phyloP scores from a whole-genome alignment of 2,329 filamentous ascomycete species.

The Rosellinia necatrix region DNA sequence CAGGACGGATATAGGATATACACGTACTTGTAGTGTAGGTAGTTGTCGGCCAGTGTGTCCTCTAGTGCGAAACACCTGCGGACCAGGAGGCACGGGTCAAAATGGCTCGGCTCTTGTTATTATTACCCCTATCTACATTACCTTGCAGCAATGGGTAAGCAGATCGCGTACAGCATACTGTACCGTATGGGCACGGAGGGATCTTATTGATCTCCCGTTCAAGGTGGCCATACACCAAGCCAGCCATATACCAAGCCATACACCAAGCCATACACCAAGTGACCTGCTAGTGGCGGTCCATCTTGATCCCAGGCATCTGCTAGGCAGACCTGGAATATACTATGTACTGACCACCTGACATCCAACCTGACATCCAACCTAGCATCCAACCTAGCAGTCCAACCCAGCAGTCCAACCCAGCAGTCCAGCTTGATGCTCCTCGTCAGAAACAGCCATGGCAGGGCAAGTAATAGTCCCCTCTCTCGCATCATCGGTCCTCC shows the following conservation, averaged over 20 bases:
- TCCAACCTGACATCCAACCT: constrained; percentile 2
- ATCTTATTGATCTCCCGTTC: constrained; percentile 10
- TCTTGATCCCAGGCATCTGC: too few species aligned
- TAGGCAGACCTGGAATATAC: not conserved
- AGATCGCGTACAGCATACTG: constrained; percentile 3
- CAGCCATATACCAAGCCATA: not conserved
- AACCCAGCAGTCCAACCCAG: too few species aligned
- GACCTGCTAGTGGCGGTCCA: too few species aligned
- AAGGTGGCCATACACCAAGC: not conserved
- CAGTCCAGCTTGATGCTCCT: too few species aligned
- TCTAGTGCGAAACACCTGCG: constrained; percentile 5
- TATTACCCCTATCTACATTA: constrained; percentile 18
- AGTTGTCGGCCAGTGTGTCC: too few species aligned
- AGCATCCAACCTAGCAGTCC: too few species aligned
- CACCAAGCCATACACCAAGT: too few species aligned
- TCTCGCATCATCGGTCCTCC: too few species aligned
- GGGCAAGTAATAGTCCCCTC: too few species aligned
- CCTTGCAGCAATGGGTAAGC: constrained; percentile 15
- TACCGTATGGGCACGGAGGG: not conserved
- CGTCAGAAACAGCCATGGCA: too few species aligned
- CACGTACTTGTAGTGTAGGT: too few species aligned
- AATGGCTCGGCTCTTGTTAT: constrained; percentile 14
- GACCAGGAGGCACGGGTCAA: constrained; percentile 7
- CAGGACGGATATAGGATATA: too few species aligned
- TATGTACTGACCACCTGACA: constrained; percentile 6